Evolutionary conservation across 192 early-diverging fungal species (phyloP), one percentile per base, ranked within the genome.

Genomic region (Backusella morwellensis): DNA sequence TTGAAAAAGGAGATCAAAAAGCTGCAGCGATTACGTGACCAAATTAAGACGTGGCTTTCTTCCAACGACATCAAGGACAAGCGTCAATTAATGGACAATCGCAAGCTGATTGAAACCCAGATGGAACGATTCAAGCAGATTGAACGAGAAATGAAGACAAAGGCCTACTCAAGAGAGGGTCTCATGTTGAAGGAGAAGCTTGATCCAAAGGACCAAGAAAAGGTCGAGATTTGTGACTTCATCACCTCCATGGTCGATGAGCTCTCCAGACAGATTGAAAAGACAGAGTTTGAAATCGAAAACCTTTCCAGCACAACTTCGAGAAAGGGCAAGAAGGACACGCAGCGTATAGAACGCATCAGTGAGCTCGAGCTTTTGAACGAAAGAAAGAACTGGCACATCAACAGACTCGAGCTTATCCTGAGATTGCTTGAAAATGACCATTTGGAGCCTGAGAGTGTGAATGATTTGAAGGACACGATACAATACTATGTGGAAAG

Each of bases 1-100:
- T 82, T 99, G 77, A 99, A 99, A 81, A 97, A 97, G 85, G 97
- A 99, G 85, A 99, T 99, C 85, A 99, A 99, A 83, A 99, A 99
- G 84, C 88, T 98, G 75, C 98, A 99, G 78, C 87, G 96, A 79
- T 87, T 90, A 70, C 92, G 97, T 67, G 98, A 99, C 87, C 97
- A 99, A 83, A 99, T 99, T 79, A 97, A 98, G 81, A 94, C 93
- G 75, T 99, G 98, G 98, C 88, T 97, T 56, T 88, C 93, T 17
- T 95, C 92, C 71, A 95, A 88, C 73, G 98, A 99, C 34, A 97
- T 99, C 84, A 99, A 99, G 86, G 98, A 98, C 87, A 99, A 99
- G 85, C 88, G 91, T 54, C 88, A 90, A 35, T 87, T 99, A 71
- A 79, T 93, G 72, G 96, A 98, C 26, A 97, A 96, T 73, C 88